These are phyloP conservation scores for Hypoxylon sp. DNA, from an alignment of 2,329 filamentous ascomycete genomes.

Conservation along the genomic window DNA sequence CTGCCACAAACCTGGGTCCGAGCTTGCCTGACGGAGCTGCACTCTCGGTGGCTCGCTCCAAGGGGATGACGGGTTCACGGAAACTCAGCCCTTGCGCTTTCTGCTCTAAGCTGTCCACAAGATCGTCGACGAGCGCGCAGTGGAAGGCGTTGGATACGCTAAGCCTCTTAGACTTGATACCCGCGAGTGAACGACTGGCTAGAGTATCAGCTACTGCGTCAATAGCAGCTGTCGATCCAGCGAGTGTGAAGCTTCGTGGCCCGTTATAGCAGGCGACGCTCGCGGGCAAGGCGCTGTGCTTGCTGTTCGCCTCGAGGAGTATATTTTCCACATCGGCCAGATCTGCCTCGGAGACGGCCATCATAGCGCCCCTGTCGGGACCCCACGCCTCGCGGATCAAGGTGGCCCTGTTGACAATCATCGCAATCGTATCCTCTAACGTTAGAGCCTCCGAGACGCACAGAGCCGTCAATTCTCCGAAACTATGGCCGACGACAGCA, in stretches of 20 bases:
- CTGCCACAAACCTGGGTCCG: constrained; percentile 10
- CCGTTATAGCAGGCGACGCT: constrained; percentile 31
- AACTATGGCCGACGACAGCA: constrained; percentile 50
- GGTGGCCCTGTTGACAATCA: constrained; percentile 1
- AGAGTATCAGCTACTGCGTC: background rate
- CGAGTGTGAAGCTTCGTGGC: constrained; percentile 27
- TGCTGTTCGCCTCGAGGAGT: constrained; percentile 18
- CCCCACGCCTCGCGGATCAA: constrained; percentile 1
- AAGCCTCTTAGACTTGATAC: constrained; percentile 18
- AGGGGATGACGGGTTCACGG: constrained; percentile 12
- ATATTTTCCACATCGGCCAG: background rate
- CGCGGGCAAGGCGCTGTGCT: background rate
- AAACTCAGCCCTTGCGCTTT: constrained; percentile 4
- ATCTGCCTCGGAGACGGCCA: background rate
- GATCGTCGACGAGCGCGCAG: background rate
- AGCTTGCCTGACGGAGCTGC: background rate
- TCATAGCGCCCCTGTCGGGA: background rate
- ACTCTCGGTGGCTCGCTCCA: constrained; percentile 17
- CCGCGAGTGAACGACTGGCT: background rate
- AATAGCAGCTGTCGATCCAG: constrained; percentile 11
- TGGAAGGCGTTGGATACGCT: constrained; percentile 2
- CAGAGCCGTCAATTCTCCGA: constrained; percentile 52
- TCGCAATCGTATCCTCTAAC: constrained; percentile 38
- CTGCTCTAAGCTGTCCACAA: background rate
- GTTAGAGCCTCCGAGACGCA: constrained; percentile 46